Conservation (phyloP, 2,329 filamentous ascomycete genomes). For the Decorospora gaudefroyi region DNA sequence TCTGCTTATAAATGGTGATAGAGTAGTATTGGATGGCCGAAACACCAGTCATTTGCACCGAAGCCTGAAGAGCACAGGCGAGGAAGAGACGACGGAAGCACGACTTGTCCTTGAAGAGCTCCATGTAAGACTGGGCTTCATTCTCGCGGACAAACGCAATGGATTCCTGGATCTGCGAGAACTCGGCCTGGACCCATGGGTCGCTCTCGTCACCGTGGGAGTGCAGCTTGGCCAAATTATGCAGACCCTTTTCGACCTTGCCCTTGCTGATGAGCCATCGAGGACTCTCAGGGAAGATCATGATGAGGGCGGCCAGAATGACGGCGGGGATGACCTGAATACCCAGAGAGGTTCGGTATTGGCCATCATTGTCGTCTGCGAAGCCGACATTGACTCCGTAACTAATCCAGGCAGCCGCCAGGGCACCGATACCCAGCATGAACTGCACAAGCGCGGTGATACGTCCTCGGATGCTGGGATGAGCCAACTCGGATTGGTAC, state of each 20-base stretch:
- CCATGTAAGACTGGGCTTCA: slow-evolving; percentile 69
- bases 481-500: slow-evolving; percentile 79
- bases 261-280: slow-evolving; percentile 77
- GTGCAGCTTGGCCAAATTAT: slow-evolving; percentile 71
- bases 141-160: slow-evolving; percentile 70
- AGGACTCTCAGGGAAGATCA: slow-evolving; percentile 69
- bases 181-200: slow-evolving; percentile 73
- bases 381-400: slow-evolving; percentile 66
- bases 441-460: slow-evolving; percentile 80
- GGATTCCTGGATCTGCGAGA: slow-evolving; percentile 68
- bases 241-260: slow-evolving; percentile 65
- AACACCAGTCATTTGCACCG: slow-evolving; percentile 73
- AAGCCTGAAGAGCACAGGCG: slow-evolving; percentile 69
- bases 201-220: slow-evolving; percentile 68
- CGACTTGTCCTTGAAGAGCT: slow-evolving; percentile 68
- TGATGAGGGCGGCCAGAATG: slow-evolving; percentile 67
- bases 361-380: slow-evolving; percentile 52
- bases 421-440: slow-evolving; percentile 76
- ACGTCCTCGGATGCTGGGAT: slow-evolving; percentile 75
- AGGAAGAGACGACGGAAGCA: slow-evolving; percentile 74
- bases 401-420: slow-evolving; percentile 73
- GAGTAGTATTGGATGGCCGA: slow-evolving; percentile 72
- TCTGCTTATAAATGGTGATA: slow-evolving; percentile 67
- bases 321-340: slow-evolving; percentile 72
- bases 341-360: slow-evolving; percentile 68